Conservation (phyloP, 371 early-diverging fungal genomes). For the Rhizopus stolonifer region DNA sequence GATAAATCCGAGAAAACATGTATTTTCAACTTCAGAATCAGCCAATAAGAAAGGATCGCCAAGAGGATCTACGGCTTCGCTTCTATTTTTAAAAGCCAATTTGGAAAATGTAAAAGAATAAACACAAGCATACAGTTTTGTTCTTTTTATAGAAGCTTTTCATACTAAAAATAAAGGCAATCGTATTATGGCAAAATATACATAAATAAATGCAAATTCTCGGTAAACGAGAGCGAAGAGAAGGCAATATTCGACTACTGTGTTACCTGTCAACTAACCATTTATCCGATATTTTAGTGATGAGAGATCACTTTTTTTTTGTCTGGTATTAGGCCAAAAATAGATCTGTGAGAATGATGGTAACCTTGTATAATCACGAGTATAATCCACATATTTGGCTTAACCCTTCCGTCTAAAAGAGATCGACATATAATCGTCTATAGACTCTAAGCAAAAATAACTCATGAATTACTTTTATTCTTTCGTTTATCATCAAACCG, state of each 20-base stretch:
- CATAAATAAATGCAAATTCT: too few relatives aligned
- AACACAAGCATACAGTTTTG: neutral
- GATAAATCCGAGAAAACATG: neutral
- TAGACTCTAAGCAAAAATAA: too few relatives aligned
- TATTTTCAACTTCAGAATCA: neutral
- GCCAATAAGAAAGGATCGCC: conserved; percentile 15
- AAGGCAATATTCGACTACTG: neutral
- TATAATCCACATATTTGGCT: neutral
- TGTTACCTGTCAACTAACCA: neutral
- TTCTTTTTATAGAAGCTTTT: neutral
- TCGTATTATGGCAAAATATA: neutral
- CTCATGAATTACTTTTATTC: too few relatives aligned
- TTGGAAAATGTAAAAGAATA: neutral
- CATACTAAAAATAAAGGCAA: neutral
- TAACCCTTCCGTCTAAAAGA: neutral
- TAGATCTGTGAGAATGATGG: neutral
- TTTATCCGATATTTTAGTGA: neutral
- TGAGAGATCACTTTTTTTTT: neutral
- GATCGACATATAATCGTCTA: too few relatives aligned
- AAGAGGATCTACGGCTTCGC: conserved; percentile 1
- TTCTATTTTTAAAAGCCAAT: neutral
- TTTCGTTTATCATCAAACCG: too few relatives aligned
- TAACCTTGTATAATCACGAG: neutral
- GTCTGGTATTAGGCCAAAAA: neutral
- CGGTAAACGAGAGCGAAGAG: neutral